Evolutionary conservation across 768 basidiomycete genomes (phyloP), one percentile per base, ranked within the genome.

Genomic region (Trametopsis cervina): DNA sequence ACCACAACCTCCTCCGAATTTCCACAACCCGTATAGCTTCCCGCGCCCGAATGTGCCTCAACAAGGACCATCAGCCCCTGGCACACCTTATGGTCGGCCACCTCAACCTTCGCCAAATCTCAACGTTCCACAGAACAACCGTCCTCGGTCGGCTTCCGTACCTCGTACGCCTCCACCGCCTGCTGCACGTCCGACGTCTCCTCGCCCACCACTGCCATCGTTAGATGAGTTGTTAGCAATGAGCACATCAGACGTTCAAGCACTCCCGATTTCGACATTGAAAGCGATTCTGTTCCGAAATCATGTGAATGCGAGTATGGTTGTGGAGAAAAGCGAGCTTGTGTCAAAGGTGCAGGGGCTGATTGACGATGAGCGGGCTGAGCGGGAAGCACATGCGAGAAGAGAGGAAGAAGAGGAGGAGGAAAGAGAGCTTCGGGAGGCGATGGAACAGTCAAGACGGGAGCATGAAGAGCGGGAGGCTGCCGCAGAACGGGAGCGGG

Each of bases 271-370:
- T 46, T 69, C 78, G 20, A 66, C 74, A n/a, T 70, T 96, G 40
- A 96, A 96, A 62, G 72, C 74, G 2, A 75, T 95, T 17, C 64
- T 96, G 18, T 89, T 81, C 59, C 80, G 80, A 46, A 89, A 93
- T 54, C 90, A 80, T 55, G 80, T 88, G 23, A 77, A 81, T 54
- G 68, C 72, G 37, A 71, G 82, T 58, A 61, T 75, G 46, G 68
- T 93, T 1, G 68, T 95, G n/a, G 93, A 96, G 69, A 96, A 96
- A 69, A 68, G 73, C 20, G 89, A 92, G 42, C 64, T 92, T n/a
- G 87, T 92, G 12, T 71, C 64, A 37, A 86, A 85, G 58, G 89
- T 89, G 21, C 55, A 68, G 47, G 67, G 64, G 13, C 64, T 91
- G 11, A 66, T 90, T 15, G 81, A 82, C 44, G 81, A 65, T 43